These are phyloP conservation scores for Baudoinia panamericana DNA, from an alignment of 495 filamentous ascomycete species.

Conservation along the genomic window DNA sequence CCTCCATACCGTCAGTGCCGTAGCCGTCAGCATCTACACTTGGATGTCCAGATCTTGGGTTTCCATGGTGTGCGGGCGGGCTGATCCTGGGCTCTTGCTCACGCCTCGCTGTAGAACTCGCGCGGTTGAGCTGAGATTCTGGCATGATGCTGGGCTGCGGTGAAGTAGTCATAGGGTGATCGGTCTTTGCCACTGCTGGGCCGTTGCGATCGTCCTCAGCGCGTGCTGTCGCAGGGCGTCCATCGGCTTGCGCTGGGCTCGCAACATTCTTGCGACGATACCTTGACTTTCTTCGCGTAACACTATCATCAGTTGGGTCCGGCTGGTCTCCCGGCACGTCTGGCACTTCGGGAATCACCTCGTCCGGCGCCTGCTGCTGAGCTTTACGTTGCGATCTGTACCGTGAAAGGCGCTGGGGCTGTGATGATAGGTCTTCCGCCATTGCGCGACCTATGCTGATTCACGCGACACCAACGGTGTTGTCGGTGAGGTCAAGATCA, in stretches of 20 bases:
- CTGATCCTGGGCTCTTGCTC: conserved; percentile 1
- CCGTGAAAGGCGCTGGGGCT: conserved; percentile 5
- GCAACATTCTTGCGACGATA: conserved; percentile 24
- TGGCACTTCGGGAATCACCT: conserved; percentile 6
- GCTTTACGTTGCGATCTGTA: conserved; percentile 11
- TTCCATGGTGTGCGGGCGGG: conserved; percentile 3
- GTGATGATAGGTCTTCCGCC: conserved; percentile 13
- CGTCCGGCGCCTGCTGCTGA: conserved; percentile 1
- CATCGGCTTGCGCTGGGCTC: not conserved
- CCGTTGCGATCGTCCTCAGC: conserved; percentile 3
- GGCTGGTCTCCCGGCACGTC: conserved; percentile 1
- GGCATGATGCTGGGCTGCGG: not conserved
- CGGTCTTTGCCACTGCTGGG: not conserved
- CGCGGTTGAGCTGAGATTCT: not conserved
- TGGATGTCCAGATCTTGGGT: not conserved
- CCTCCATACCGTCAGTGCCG: not conserved
- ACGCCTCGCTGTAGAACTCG: not conserved
- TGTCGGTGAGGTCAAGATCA: too few species aligned
- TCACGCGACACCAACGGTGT: too few species aligned
- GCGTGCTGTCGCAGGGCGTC: conserved; percentile 6
- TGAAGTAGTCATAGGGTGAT: not conserved
- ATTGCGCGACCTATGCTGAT: too few species aligned
- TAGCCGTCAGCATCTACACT: conserved; percentile 3
- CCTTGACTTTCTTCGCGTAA: conserved; percentile 26
- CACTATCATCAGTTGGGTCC: conserved; percentile 12